Evolutionary conservation across 257 asterid genomes (phyloP).

Genomic region (Plectranthus barbatus): DNA sequence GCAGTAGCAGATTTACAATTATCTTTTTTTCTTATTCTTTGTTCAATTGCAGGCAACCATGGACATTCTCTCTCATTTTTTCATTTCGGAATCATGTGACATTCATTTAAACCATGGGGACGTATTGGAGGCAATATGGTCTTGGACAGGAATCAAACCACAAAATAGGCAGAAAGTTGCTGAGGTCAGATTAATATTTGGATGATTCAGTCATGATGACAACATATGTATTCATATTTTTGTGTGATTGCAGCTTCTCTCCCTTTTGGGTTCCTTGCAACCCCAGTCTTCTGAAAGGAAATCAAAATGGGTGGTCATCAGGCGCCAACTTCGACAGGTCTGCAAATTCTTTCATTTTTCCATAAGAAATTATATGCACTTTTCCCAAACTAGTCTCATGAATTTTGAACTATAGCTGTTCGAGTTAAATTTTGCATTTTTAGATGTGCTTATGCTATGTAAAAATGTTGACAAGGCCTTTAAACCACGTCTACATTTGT

Average conservation of each 20-base stretch:
- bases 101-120: slow-evolving; percentile 88
- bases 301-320: slow-evolving; percentile 85
- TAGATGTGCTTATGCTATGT: neutral
- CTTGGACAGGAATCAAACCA: slow-evolving; percentile 85
- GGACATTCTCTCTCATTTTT: slow-evolving; percentile 60
- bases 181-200: slow-evolving; percentile 48
- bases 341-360: slow-evolving; percentile 15
- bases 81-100: slow-evolving; percentile 68
- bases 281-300: slow-evolving; percentile 95
- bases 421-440: neutral
- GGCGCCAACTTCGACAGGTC: slow-evolving; percentile 98
- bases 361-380: neutral
- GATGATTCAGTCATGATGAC: neutral
- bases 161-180: slow-evolving; percentile 88
- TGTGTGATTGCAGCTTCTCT: slow-evolving; percentile 66
- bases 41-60: slow-evolving; percentile 53
- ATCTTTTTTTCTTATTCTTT: neutral
- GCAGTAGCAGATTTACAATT: slow-evolving; percentile 1
- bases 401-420: neutral
- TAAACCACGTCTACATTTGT: neutral
- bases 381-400: neutral
- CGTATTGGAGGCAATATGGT: slow-evolving; percentile 89
- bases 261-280: slow-evolving; percentile 81
- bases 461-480: neutral
- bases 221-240: slow-evolving; percentile 1